phyloP scores from a whole-genome alignment of 2,329 filamentous ascomycete genomes.

The Pseudocercospora fuligena region DNA sequence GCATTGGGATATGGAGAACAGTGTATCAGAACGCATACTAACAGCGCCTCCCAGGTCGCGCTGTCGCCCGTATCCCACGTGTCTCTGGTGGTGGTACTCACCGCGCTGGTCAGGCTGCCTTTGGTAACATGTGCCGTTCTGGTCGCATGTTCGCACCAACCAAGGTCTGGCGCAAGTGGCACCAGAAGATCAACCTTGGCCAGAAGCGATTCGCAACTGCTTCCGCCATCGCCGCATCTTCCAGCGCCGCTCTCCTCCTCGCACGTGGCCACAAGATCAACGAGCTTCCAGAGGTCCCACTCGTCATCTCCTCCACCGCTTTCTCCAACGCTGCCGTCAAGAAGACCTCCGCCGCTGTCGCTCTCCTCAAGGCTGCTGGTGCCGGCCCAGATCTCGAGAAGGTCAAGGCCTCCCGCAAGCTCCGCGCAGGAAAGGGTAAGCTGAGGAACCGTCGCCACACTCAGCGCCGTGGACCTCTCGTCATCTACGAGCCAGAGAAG shows the following conservation, averaged over 20 bases:
- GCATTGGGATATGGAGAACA: slow-evolving; percentile 9
- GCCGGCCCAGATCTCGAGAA: slow-evolving; percentile 90
- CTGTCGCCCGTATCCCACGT: slow-evolving; percentile 99
- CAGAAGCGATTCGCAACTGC: slow-evolving; percentile 99
- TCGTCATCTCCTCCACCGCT: slow-evolving; percentile 89
- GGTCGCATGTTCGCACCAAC: slow-evolving; percentile 99
- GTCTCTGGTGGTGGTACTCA: slow-evolving; percentile 99
- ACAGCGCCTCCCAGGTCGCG: slow-evolving; percentile 70
- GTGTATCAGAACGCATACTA: slow-evolving; percentile 21
- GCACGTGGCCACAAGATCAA: slow-evolving; percentile 96
- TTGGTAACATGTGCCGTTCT: slow-evolving; percentile 99
- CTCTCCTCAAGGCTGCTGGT: slow-evolving; percentile 88
- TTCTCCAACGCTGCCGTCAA: slow-evolving; percentile 79
- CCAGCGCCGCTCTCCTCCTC: slow-evolving; percentile 90
- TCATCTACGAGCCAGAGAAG: slow-evolving; percentile 94
- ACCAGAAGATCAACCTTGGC: slow-evolving; percentile 99
- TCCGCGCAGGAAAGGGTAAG: slow-evolving; percentile 99
- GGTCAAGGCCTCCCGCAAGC: slow-evolving; percentile 95
- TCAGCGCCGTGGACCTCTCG: slow-evolving; percentile 95
- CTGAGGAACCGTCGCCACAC: slow-evolving; percentile 93
- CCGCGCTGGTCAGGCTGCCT: slow-evolving; percentile 99
- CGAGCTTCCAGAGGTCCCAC: slow-evolving; percentile 91
- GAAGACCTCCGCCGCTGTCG: slow-evolving; percentile 87
- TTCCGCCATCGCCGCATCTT: slow-evolving; percentile 95
- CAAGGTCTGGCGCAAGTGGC: slow-evolving; percentile 99